These are phyloP conservation scores for Hypomyces perniciosus DNA, from an alignment of 2,329 filamentous ascomycete genomes.

Conservation along the genomic window DNA sequence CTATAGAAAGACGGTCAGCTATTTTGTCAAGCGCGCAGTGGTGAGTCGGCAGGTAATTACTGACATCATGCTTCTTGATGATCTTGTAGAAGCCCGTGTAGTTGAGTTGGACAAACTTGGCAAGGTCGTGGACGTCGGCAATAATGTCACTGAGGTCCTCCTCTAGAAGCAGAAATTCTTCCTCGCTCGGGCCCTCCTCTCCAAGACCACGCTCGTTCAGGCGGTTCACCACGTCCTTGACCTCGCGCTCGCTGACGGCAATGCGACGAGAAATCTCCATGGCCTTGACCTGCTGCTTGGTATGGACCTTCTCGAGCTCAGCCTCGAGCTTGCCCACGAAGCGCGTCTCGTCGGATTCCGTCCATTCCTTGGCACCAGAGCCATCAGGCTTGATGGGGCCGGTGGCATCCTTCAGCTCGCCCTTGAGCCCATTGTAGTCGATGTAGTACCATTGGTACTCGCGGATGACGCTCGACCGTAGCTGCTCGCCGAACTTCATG, in stretches of 20 bases:
- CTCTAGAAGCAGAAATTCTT: conserved; percentile 90
- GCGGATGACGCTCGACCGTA: conserved; percentile 90
- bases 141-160: conserved; percentile 97
- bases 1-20: conserved; percentile 39
- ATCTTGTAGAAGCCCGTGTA: conserved; percentile 99
- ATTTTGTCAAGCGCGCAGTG: neutral
- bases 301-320: conserved; percentile 96
- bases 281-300: conserved; percentile 94
- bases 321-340: conserved; percentile 84
- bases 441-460: conserved; percentile 99
- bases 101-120: conserved; percentile 97
- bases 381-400: conserved; percentile 39
- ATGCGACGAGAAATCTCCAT: conserved; percentile 93
- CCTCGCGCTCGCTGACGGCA: conserved; percentile 79
- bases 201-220: conserved; percentile 57
- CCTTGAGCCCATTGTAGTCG: conserved; percentile 90
- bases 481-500: conserved; percentile 92
- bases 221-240: conserved; percentile 76
- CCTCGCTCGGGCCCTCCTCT: conserved; percentile 65
- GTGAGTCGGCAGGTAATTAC: conserved; percentile 22
- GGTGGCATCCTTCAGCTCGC: conserved; percentile 70
- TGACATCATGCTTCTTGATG: conserved; percentile 97
- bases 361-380: conserved; percentile 61
- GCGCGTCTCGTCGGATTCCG: conserved; percentile 81
- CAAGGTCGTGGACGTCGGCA: conserved; percentile 93